phyloP scores from a whole-genome alignment of 805 yeast species.

The Starmerella stellata region DNA sequence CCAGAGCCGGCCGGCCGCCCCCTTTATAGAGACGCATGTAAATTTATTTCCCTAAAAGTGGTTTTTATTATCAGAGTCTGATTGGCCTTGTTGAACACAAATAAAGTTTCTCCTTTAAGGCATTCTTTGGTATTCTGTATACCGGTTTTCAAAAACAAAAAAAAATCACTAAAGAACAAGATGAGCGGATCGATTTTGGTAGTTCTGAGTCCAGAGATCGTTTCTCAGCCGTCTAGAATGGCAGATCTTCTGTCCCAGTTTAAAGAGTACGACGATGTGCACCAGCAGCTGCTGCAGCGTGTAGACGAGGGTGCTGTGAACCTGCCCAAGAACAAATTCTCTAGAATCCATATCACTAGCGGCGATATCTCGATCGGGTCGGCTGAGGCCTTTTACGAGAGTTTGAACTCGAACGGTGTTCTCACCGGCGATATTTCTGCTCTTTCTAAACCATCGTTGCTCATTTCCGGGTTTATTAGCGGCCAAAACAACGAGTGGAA shows the following conservation, averaged over 20 bases:
- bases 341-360: constrained; percentile 19
- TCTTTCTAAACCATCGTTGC: constrained; percentile 23
- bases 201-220: constrained; percentile 16
- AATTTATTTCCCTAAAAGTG: no score
- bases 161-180: no score
- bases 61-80: no score
- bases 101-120: no score
- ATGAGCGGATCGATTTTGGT: constrained; percentile 8
- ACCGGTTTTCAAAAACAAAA: no score
- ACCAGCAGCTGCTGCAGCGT: constrained; percentile 26
- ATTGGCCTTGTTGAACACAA: no score
- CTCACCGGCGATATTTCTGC: constrained; percentile 19
- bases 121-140: no score
- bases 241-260: constrained; percentile 9
- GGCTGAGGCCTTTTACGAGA: constrained; percentile 18
- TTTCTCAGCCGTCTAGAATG: constrained; percentile 14
- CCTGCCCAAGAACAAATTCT: constrained; percentile 19
- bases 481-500: constrained; percentile 15
- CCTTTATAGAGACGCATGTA: no score
- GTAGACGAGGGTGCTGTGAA: constrained; percentile 20
- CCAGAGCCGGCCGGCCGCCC: no score
- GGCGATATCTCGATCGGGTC: constrained; percentile 13
- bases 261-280: constrained; percentile 10
- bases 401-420: constrained; percentile 21
- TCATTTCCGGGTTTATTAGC: constrained; percentile 23